Base-by-base conservation (phyloP, 1,284 basidiomycete species). In the Ustilago trichophora region DNA sequence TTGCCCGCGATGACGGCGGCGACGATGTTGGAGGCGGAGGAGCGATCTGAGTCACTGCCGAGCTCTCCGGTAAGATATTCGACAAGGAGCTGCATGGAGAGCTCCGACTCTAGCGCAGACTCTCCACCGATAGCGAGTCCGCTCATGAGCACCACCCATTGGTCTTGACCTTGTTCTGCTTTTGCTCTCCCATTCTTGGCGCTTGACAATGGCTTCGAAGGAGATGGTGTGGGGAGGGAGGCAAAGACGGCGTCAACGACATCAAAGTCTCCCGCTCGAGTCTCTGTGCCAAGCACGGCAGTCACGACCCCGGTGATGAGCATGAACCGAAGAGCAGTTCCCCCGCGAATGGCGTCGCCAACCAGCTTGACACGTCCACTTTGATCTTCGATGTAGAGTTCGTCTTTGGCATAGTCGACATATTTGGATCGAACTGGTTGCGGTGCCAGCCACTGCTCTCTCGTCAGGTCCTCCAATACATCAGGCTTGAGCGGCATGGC, bases 401-500 rank as follows among this genome's bases (percentile, higher is more conserved):
- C 86, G 80, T 98, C 95, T 40, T 89, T 87, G 0, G 85, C 83
- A 1, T 91, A 92, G 74, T 87, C 88, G 31, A 73, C 64, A 75
- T 65, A 81, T 27, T 64, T 73, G 19, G 66, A 32, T 8, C 62
- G 52, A 1, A 68, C 49, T n/a, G 77, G 88, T 0, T 91, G 93
- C 0, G 91, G 88, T 4, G 92, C 90, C 51, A 97, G 88, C 56
- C 92, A 92, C 82, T 91, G 91, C 93, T 98, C 93, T 78, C 91
- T 86, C 12, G 90, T 92, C 70, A 98, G 87, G 72, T 99, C 96
- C 76, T 94, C 90, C 51, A 99, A 86, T 12, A 99, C 91, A 75
- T 98, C 97, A 0, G 95, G 95, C 81, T 99, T 99, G 53, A 97
- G 85, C 4, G 91, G 91, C 96, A 98, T 98, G 63, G 96, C 91